Evolutionary conservation across 768 basidiomycete species (phyloP), one percentile per base, ranked within the genome.

Genomic region (Macrolepiota albuminosa): DNA sequence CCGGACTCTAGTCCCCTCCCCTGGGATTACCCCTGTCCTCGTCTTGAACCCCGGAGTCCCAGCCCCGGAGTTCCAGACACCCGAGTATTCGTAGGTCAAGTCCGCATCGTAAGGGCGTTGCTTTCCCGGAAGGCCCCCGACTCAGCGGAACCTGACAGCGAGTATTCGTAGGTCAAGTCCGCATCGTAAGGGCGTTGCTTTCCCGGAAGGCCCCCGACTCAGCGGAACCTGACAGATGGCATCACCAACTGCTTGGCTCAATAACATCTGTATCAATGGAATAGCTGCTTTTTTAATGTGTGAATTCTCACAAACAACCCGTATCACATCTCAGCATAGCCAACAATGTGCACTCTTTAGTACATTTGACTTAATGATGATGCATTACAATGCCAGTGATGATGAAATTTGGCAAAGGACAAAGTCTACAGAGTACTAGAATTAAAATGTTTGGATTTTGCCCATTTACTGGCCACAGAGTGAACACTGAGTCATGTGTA

Each of bases 401-500:
- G 18, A 34, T 0, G 59, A 62, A 0, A 14, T 76, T 0, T 76
- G 75, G 72, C 53, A 58, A 3, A 24, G 46, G 1, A 57, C 61
- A 1, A 26, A 36, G 1, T 51, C 31, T 1, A 64, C 63, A 0
- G 31, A 54, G 9, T 78, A 69, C 55, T 77, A 75, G 75, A 36
- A 21, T 0, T 72, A 69, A 47, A 49, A 64, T 7, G 4, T 67
- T 0, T 79, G 78, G 77, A 72, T 78, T 9, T 49, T 79, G 7
- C 78, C 76, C 0, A 73, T 78, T 10, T 74, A 78, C 45, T 58
- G 68, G 3, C 59, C 49, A 0, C 4, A 3, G 13, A 55, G 61
- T 4, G 56, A 63, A 2, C 75, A 78, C 61, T 78, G 72, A 72
- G 72, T 76, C 0, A 61, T 75, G 53, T 72, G 70, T 59, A 64